Evolutionary conservation across 2,329 filamentous ascomycete genomes (phyloP).

Genomic region (Cladosporium sp.): DNA sequence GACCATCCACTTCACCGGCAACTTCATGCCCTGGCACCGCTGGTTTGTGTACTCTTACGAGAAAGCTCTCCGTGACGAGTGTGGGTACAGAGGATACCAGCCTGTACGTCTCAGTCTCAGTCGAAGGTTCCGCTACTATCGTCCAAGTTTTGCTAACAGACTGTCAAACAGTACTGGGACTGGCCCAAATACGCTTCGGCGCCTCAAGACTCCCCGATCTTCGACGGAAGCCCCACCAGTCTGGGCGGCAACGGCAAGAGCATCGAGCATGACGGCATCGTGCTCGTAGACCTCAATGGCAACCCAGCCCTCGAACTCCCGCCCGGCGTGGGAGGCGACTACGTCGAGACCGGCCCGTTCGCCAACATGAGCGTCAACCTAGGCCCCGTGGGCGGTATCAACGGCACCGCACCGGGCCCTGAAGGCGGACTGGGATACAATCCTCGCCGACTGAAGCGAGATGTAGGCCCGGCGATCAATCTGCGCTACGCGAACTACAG

Average conservation of each 20-base stretch:
- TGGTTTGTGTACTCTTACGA: constrained; percentile 40
- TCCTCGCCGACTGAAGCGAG: constrained; percentile 33
- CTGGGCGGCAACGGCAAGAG: constrained; percentile 26
- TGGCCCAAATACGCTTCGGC: constrained; percentile 45
- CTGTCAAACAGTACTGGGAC: constrained; percentile 37
- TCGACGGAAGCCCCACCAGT: constrained; percentile 49
- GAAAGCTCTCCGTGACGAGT: constrained; percentile 38
- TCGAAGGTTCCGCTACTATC: not conserved
- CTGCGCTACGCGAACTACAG: constrained; percentile 16
- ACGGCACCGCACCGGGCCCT: constrained; percentile 13
- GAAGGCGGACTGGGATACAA: constrained; percentile 27
- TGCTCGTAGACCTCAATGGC: constrained; percentile 39
- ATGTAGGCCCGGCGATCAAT: constrained; percentile 22
- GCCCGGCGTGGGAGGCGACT: constrained; percentile 48
- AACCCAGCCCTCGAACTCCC: constrained; percentile 31
- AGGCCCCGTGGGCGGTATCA: constrained; percentile 40
- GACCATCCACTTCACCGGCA: constrained; percentile 23
- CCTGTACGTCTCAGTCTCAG: constrained; percentile 21
- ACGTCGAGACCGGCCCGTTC: constrained; percentile 46
- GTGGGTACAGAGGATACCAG: constrained; percentile 37
- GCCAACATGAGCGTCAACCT: constrained; percentile 40
- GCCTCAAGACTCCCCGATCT: constrained; percentile 43
- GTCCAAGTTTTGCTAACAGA: not conserved
- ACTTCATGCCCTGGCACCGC: constrained; percentile 39
- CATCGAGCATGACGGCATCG: constrained; percentile 8